phyloP scores from a whole-genome alignment of 1,139 yeast species.

The Pichia sp. region DNA sequence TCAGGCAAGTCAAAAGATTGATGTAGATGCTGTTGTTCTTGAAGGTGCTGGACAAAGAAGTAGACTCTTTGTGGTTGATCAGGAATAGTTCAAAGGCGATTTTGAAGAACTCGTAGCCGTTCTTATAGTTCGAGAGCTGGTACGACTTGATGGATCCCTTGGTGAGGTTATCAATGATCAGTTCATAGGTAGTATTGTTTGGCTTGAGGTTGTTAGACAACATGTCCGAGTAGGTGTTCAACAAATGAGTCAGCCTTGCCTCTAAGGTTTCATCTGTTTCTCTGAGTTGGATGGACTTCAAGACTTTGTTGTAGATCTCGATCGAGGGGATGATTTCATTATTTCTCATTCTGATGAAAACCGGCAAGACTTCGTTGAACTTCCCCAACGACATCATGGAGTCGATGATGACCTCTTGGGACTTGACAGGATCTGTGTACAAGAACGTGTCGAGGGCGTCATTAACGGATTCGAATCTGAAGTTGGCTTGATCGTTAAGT shows the following conservation, averaged over 20 bases:
- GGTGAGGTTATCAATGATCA: conserved; percentile 48
- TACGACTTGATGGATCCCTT: conserved; percentile 44
- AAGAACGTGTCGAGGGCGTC: conserved; percentile 13
- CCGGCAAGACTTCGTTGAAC: conserved; percentile 31
- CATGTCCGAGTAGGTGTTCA: conserved; percentile 66
- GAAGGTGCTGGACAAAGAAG: conserved; percentile 26
- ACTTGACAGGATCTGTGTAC: conserved; percentile 14
- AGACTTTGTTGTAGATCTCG: conserved; percentile 28
- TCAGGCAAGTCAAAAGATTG: conserved; percentile 25
- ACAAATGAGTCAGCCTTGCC: conserved; percentile 50
- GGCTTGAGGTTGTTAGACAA: conserved; percentile 52
- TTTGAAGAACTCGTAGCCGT: conserved; percentile 56
- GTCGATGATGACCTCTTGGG: conserved; percentile 23
- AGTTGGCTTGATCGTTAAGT: not conserved
- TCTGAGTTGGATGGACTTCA: conserved; percentile 29
- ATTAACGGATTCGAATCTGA: conserved; percentile 5
- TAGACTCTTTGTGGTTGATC: conserved; percentile 36
- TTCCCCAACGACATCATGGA: conserved; percentile 22
- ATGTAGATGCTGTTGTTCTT: conserved; percentile 19
- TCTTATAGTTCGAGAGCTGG: conserved; percentile 36
- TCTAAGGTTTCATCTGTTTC: conserved; percentile 39
- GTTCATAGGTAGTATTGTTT: conserved; percentile 45
- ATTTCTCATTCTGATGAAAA: conserved; percentile 29
- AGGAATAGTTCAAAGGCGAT: conserved; percentile 59
- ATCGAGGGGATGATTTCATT: conserved; percentile 26